Base-by-base conservation (phyloP, 352 stramenopile genomes). In the Elongisporangium anandrum region DNA sequence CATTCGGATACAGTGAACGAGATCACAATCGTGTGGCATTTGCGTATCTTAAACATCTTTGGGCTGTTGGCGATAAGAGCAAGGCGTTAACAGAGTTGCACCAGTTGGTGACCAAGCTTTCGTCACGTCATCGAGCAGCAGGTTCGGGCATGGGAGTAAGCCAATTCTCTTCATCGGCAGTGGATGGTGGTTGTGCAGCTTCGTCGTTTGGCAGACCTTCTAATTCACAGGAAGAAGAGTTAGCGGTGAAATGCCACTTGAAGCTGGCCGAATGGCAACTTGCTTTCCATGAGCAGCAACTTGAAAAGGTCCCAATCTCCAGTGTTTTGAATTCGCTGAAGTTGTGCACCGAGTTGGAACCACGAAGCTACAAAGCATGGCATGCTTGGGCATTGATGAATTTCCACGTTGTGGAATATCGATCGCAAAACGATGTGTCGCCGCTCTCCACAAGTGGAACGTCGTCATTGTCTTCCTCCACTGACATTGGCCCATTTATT, bases 331-430 rank as follows among this genome's bases (percentile, higher is more conserved):
- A 63, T 8, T 87, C 88, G 41, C 63, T 97, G 15, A 69, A 80
- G 49, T 57, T 83, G 23, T 90, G 83, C 52, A 94, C 82, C 0
- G 70, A 93, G 50, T 60, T 92, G 15, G 84, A 94, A 50, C 77
- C 77, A 22, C 70, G 68, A 20, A 91, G 77, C 53, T 91, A 91
- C 65, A 91, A 91, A 60, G 95, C 97, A 24, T 99, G 95, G 88
- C 97, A 99, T 73, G 86, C 85, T 8, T 99, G 97, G 97, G 96
- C 96, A 13, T 69, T 99, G 48, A 91, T 99, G 60, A 99, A 99
- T 71, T 99, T 98, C 67, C 83, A 97, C 39, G 85, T 98, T 16
- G 95, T 97, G 12, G 85, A 99, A 67, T 85, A 98, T 57, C 88
- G 81, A 57, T 85, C 76, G 9, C 66, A 75, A 34, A 72, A 73